phyloP scores from a whole-genome alignment of 177 flowering plant genomes.

The Telopea speciosissima region DNA sequence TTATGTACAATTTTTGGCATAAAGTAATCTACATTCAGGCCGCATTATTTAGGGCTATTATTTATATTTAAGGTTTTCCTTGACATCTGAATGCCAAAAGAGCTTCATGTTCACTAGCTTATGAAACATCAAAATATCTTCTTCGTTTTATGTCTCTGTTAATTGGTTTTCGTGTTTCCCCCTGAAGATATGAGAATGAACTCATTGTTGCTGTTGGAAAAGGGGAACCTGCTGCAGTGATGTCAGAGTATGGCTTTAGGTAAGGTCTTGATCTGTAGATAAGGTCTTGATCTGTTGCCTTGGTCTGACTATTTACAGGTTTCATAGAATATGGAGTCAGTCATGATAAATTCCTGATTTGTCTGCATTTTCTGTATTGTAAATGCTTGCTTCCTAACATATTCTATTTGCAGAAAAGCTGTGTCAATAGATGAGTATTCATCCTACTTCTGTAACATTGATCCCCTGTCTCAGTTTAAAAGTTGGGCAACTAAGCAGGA shows the following conservation, averaged over 20 bases:
- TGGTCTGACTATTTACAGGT: neutral
- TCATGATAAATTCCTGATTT: neutral
- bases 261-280: conserved; percentile 43
- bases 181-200: conserved; percentile 53
- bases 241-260: conserved; percentile 85
- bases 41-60: too few relatives aligned
- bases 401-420: conserved; percentile 48
- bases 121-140: neutral
- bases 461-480: conserved; percentile 68
- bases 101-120: neutral
- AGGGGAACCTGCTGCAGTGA: conserved; percentile 84
- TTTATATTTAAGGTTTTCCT: too few relatives aligned
- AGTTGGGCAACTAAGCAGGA: conserved; percentile 35
- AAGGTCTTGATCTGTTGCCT: conserved; percentile 18
- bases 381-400: conserved; percentile 1
- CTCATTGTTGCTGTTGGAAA: conserved; percentile 74
- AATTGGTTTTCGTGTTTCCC: neutral
- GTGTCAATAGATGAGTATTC: conserved; percentile 76
- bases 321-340: neutral
- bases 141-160: neutral
- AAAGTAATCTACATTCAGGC: neutral
- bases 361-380: neutral
- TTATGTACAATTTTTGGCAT: conserved; percentile 2
- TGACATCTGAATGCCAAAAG: too few relatives aligned
- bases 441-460: conserved; percentile 64